Evolutionary conservation across 345 rosid species (phyloP), one percentile per base, ranked within the genome.

Genomic region (Gossypium thurberi): DNA sequence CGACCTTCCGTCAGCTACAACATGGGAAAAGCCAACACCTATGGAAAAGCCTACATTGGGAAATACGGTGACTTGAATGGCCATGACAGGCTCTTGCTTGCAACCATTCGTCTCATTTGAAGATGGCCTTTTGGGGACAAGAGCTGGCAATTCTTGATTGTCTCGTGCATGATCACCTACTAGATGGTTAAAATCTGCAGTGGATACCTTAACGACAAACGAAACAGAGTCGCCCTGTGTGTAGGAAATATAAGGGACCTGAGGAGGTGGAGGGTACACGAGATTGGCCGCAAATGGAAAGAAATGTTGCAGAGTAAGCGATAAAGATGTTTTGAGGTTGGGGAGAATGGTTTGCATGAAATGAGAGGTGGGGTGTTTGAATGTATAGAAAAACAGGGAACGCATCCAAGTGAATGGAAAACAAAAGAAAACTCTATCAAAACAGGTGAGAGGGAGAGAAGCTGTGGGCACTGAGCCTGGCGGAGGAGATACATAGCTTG

Each of bases 391-490:
- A 81, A 84, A 79, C 58, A 87, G 86, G 15, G 72, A 78, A 53
- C 77, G 82, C 59, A 18, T 55, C 59, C 59, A 55, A 8, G 2
- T 8, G 42, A 42, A 46, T 9, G 85, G 86, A 9, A 75, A 72
- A 81, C 70, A 3, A 33, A 84, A 84, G 86, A 84, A 82, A 10
- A 82, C 81, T 17, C 83, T 50, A 72, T 87, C 91, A 9, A 87
- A 69, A 70, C 79, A 81, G n/a, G 86, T 84, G 15, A 84, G 76
- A 1, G 84, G 81, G 3, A 82, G 72, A 6, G 76, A 10, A 18
- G 69, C 65, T 48, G 74, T 14, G 12, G 76, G 69, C 6, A 76
- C 61, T 3, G 84, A 72, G 42, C 56, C 58, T 8, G 72, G 74
- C 5, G 82, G 77, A n/a, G 82, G 76, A 50, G 74, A 69, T 12